Evolutionary conservation across 2,329 filamentous ascomycete species (phyloP).

Genomic region (Aschersonia sp.): DNA sequence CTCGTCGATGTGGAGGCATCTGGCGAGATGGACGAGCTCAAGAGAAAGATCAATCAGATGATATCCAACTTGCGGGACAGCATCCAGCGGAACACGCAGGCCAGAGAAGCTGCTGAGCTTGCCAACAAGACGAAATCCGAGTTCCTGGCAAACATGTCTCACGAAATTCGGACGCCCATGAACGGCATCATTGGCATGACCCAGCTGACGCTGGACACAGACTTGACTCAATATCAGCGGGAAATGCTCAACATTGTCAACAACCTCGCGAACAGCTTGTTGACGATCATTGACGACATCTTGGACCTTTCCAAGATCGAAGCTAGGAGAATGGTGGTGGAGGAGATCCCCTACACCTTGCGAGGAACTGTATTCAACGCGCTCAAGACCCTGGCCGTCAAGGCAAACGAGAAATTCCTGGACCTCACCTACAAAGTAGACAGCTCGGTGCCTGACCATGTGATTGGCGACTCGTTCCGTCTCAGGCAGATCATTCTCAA

Average conservation of each 20-base stretch:
- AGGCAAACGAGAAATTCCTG: slow-evolving; percentile 89
- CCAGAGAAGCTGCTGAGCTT: slow-evolving; percentile 86
- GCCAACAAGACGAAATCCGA: slow-evolving; percentile 98
- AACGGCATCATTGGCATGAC: slow-evolving; percentile 99
- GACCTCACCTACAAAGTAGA: slow-evolving; percentile 90
- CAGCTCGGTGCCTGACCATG: slow-evolving; percentile 84
- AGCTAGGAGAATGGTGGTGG: slow-evolving; percentile 94
- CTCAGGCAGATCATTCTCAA: slow-evolving; percentile 94
- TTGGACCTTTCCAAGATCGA: slow-evolving; percentile 70
- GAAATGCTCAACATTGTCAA: slow-evolving; percentile 99
- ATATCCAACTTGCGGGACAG: slow-evolving; percentile 88
- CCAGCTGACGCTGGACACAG: slow-evolving; percentile 85
- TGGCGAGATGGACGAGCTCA: slow-evolving; percentile 97
- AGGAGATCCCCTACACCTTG: slow-evolving; percentile 91
- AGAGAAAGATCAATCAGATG: slow-evolving; percentile 99
- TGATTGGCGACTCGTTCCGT: slow-evolving; percentile 92
- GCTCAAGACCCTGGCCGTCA: slow-evolving; percentile 89
- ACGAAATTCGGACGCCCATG: slow-evolving; percentile 95
- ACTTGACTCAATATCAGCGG: slow-evolving; percentile 85
- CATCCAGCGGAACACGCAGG: slow-evolving; percentile 92
- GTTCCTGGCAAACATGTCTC: slow-evolving; percentile 97
- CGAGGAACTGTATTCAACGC: slow-evolving; percentile 94
- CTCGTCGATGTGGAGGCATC: slow-evolving; percentile 94
- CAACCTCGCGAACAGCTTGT: slow-evolving; percentile 84
- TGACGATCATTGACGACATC: slow-evolving; percentile 91